These are phyloP conservation scores for Cutaneotrichosporon cyanovorans DNA, from an alignment of 1,284 basidiomycete species.

Conservation along the genomic window DNA sequence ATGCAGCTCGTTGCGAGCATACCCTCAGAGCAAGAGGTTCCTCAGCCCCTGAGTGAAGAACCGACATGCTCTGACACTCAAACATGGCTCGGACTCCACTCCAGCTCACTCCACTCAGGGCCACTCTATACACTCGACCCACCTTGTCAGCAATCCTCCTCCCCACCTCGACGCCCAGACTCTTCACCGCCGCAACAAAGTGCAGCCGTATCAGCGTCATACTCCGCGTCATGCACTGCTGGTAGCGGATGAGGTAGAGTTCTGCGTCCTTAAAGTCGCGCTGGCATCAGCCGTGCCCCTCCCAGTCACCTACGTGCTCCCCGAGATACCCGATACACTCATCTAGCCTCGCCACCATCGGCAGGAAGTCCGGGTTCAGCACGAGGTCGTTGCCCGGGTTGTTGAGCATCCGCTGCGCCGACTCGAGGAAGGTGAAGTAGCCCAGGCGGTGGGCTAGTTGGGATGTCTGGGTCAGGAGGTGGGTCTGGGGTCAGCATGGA, in stretches of 20 bases:
- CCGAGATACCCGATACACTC: slow-evolving; percentile 83
- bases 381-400: slow-evolving; percentile 84
- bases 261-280: slow-evolving; percentile 83
- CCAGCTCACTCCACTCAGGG: too few relatives aligned
- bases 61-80: too few relatives aligned
- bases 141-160: slow-evolving; percentile 68
- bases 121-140: too few relatives aligned
- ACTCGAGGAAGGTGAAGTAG: slow-evolving; percentile 86
- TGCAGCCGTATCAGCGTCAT: slow-evolving; percentile 95
- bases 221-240: slow-evolving; percentile 88
- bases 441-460: slow-evolving; percentile 70
- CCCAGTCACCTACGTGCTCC: slow-evolving; percentile 58
- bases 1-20: too few relatives aligned
- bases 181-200: slow-evolving; percentile 72
- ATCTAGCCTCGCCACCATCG: slow-evolving; percentile 87
- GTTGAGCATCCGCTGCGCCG: slow-evolving; percentile 81
- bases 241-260: slow-evolving; percentile 82
- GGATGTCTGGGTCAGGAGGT: slow-evolving; percentile 65
- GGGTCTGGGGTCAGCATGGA: slow-evolving; percentile 44
- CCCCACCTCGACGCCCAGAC: slow-evolving; percentile 64
- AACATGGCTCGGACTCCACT: too few relatives aligned
- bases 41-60: too few relatives aligned
- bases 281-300: slow-evolving; percentile 46
- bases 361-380: slow-evolving; percentile 75
- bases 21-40: too few relatives aligned